Evolutionary conservation across 495 filamentous ascomycete genomes (phyloP).

Genomic region (Pseudevernia furfuracea): DNA sequence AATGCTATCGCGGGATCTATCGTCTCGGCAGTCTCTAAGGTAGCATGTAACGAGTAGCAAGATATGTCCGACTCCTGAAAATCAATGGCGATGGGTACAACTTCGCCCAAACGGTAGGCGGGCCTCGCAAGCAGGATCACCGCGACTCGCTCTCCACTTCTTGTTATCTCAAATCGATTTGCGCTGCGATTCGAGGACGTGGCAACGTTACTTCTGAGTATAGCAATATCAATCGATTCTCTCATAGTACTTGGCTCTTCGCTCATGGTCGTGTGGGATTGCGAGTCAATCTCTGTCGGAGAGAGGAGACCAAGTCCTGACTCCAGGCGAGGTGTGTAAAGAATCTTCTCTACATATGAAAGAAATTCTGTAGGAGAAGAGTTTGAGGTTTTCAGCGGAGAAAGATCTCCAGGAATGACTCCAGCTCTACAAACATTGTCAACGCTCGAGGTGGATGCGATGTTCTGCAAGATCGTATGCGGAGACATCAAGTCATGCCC

Average conservation of each 20-base stretch:
- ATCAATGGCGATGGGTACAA: slow-evolving; percentile 72
- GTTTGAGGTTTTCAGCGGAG: slow-evolving; percentile 10
- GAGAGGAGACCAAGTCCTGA: slow-evolving; percentile 58
- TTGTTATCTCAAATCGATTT: slow-evolving; percentile 90
- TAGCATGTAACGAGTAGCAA: slow-evolving; percentile 69
- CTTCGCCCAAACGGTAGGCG: slow-evolving; percentile 83
- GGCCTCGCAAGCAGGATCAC: slow-evolving; percentile 84
- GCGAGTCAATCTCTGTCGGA: slow-evolving; percentile 49
- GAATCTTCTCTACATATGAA: slow-evolving; percentile 70
- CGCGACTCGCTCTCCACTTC: slow-evolving; percentile 76
- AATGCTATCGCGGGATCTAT: slow-evolving; percentile 72
- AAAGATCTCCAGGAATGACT: slow-evolving; percentile 24
- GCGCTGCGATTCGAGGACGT: slow-evolving; percentile 55
- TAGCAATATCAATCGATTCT: slow-evolving; percentile 85
- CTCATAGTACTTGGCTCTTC: slow-evolving; percentile 54
- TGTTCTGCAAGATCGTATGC: slow-evolving; percentile 81
- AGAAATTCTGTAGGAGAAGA: slow-evolving; percentile 55
- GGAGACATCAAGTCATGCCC: slow-evolving; percentile 89
- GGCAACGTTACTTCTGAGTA: slow-evolving; percentile 66
- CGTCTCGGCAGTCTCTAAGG: slow-evolving; percentile 71
- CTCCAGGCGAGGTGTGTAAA: slow-evolving; percentile 51
- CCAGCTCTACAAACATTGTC: slow-evolving; percentile 36
- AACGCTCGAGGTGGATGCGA: slow-evolving; percentile 43
- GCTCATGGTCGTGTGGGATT: slow-evolving; percentile 35
- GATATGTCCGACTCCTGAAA: slow-evolving; percentile 65